Base-by-base conservation (phyloP, 345 rosid genomes). In the Eutrema heterophyllum region DNA sequence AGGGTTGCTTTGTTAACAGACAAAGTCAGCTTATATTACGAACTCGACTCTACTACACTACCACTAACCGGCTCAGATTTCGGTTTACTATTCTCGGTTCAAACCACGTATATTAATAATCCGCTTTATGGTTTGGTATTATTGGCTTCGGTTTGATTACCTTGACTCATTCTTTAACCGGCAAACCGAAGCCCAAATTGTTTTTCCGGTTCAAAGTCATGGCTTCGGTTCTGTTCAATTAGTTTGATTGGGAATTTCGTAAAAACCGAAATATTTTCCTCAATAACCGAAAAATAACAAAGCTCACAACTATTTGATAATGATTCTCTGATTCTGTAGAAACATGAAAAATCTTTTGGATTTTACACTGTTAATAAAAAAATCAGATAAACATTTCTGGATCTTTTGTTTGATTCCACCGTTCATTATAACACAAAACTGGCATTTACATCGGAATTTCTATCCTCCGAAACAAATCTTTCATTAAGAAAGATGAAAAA, bases 1-100 rank as follows among this genome's bases (percentile, higher is more conserved):
- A 68, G 65, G 71, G 43, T 71, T 77, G 73, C 77, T 77, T 66
- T 71, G 32, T 15, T 51, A 16, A 58, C 77, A 77, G 76, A 71
- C 67, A 70, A 70, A 76, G 13, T 56, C 75, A 53, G 70, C 56
- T 7, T 26, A 52, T 52, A 3, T 44, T 57, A 16, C 27, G 33
- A 71, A 61, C 75, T 58, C 44, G 10, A 54, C n/a, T 52, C 27
- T 9, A 12, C 26, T 43, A 61, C 60, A 63, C 3, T 49, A 7
- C 1, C 59, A 5, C 16, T 43, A 75, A 76, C 80, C 79, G 75
- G 70, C 18, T 69, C 18, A 0, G 12, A 36, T 69, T 53, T 54
- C 74, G 74, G 79, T 68, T 68, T 61, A 52, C 10, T 0, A 51
- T 52, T 40, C 41, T 52, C 63, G 54, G 53, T 74, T 50, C 32